A percentile compares a stretch with the other conserved stretches of the same genome.
Evolutionary conservation across 2,329 filamentous ascomycete species (phyloP).

Genomic region (Phyllachora maydis): DNA sequence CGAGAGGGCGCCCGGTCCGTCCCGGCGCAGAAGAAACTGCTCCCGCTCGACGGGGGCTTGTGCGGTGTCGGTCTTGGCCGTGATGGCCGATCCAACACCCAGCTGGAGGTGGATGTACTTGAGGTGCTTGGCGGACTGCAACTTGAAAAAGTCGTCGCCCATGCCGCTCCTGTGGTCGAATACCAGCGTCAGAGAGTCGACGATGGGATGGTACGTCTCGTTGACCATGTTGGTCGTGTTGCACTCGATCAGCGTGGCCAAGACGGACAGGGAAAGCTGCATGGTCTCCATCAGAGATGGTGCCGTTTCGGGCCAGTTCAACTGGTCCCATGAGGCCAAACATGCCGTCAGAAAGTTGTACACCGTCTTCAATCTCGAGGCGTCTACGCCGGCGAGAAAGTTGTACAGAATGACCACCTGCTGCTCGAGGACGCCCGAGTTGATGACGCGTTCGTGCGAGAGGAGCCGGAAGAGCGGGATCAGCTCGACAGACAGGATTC

Average conservation of each 20-base stretch:
- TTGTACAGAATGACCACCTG: neutral
- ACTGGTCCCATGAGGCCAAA: too few species aligned
- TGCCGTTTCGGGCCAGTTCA: neutral
- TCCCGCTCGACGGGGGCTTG: neutral
- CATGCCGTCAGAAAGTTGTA: too few species aligned
- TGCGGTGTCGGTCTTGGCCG: neutral
- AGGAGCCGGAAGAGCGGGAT: constrained; percentile 71
- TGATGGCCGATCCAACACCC: too few species aligned
- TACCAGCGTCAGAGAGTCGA: constrained; percentile 2
- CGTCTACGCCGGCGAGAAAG: neutral
- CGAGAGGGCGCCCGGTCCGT: constrained; percentile 4
- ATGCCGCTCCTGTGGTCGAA: neutral
- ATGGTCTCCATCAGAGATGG: too few species aligned
- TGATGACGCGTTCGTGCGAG: constrained; percentile 67
- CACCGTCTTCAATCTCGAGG: too few species aligned
- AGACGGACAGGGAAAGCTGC: neutral
- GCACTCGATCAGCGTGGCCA: constrained; percentile 1
- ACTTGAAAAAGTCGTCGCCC: too few species aligned
- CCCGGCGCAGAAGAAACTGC: constrained; percentile 2
- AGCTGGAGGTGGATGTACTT: too few species aligned
- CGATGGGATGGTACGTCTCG: too few species aligned
- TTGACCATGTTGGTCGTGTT: too few species aligned
- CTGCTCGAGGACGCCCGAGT: too few species aligned
- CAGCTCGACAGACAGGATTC: too few species aligned
- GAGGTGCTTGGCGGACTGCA: neutral